Base-by-base conservation (phyloP, 2,329 filamentous ascomycete genomes). In the Venturia aucupariae region DNA sequence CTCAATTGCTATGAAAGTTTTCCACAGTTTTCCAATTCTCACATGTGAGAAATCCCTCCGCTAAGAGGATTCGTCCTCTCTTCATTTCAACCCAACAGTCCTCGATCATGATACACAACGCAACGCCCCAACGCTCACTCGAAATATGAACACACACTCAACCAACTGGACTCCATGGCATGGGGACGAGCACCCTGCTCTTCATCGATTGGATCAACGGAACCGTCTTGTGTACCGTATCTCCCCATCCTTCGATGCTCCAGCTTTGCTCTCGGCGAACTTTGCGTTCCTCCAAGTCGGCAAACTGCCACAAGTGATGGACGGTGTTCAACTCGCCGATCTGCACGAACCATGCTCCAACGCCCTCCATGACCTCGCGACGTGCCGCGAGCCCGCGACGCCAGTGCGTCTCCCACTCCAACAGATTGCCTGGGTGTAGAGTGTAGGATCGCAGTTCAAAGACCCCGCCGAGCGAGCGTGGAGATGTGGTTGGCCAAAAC, bases 321-420 rank as follows among this genome's bases (percentile, higher is more conserved):
- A 99, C 94, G 0, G 92, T 97, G 80, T 99, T 99, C 68, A 99
- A 82, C 63, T 97, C 93, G 67, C 94, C 94, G 71, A 99, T 93
- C 79, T 99, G 94, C 48, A 97, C 93, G 72, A 99, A 99, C 94
- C 94, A 99, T 7, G 94, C 94, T 39, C 93, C 92, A 0, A 96
- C 92, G 17, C 94, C 94, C 77, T 99, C 94, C 94, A 99, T 99
- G 64, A 97, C 93, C 77, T 97, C 92, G 61, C 92, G 86, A 62
- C 94, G 86, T 2, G 94, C 94, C 77, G 90, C 90, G 64, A 99
- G 83, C 32, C 94, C 94, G 68, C 90, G 87, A 67, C 95, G 85
- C 94, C 94, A 99, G 78, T 99, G 94, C 48, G 90, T 95, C 82
- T 99, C 94, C 94, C 94, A 99, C 78, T 99, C 94, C 8, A 99